phyloP scores from a whole-genome alignment of 306 rosid genomes.

The Cucurbita pepo region DNA sequence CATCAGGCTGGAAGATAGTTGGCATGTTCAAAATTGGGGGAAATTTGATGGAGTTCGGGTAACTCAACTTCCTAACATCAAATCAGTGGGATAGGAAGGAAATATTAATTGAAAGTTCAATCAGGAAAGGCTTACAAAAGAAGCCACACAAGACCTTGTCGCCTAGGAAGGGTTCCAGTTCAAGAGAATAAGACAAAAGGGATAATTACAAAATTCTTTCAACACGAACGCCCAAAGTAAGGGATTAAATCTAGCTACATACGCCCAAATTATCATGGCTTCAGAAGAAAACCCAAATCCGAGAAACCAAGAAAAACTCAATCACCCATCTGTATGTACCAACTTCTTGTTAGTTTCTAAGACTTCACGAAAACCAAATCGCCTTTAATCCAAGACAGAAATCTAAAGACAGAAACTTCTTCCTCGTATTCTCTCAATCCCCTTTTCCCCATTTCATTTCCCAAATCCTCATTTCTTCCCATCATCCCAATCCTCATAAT shows the following conservation, averaged over 20 bases:
- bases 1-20: background rate
- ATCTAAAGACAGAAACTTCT: too few species aligned
- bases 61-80: background rate
- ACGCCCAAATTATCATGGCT: background rate
- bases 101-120: background rate
- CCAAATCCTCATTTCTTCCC: too few species aligned
- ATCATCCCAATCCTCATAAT: too few species aligned
- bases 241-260: background rate
- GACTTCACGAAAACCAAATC: too few species aligned
- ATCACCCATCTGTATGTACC: too few species aligned
- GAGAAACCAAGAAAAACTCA: too few species aligned
- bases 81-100: background rate
- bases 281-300: too few species aligned
- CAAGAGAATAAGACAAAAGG: background rate
- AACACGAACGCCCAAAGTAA: background rate
- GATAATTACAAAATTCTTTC: background rate
- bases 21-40: background rate
- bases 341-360: too few species aligned
- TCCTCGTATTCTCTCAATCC: too few species aligned
- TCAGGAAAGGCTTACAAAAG: background rate
- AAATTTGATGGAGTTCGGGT: background rate
- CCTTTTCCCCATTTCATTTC: too few species aligned
- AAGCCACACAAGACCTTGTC: background rate
- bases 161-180: background rate
- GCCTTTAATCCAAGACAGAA: too few species aligned